Base-by-base conservation (phyloP, 1,139 yeast genomes). In the Debaryomyces fabryi region DNA sequence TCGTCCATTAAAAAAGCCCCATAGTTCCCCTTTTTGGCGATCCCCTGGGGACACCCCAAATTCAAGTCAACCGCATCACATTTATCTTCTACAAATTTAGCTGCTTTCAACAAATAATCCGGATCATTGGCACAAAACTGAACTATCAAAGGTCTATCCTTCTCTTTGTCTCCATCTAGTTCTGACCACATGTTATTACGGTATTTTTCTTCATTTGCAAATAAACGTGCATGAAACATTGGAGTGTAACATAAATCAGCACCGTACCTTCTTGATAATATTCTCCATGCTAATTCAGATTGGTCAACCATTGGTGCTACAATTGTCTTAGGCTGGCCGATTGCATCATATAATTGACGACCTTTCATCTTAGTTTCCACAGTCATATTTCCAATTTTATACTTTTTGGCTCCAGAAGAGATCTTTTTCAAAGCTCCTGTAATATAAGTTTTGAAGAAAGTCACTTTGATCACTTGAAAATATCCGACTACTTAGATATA, bases 261-360 rank as follows among this genome's bases (percentile, higher is more conserved):
- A 1, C 99, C 99, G 62, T 92, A 86, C 54, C 81, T 76, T 51
- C 98, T 77, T 2, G 96, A 88, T 16, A 95, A 70, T 15, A 90
- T 79, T 57, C 99, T 79, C 98, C 99, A 95, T 1, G 97, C 99
- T 27, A 93, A 76, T 61, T 95, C 99, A 2, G 93, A 85, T 58
- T 91, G 98, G 66, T 95, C 99, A 10, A 95, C 99, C 98, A 95
- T 93, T 1, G 99, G 99, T 1, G 98, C 99, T 23, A 95, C 96
- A 15, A 95, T 85, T 52, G 88, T 88, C 47, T 77, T 81, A 1
- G 99, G 99, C 20, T 70, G 60, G 0, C 96, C 96, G 13, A 93
- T 71, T 12, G 80, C 69, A 45, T 87, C 77, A 62, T 74, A 92
- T 4, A 93, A 76, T 42, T 81, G 83, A 51, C 96, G 78, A 2